A percentile compares a stretch with the other conserved stretches of the same genome.
Conservation (phyloP, 2,329 filamentous ascomycete genomes). For the Arthrobotrys iridis region DNA sequence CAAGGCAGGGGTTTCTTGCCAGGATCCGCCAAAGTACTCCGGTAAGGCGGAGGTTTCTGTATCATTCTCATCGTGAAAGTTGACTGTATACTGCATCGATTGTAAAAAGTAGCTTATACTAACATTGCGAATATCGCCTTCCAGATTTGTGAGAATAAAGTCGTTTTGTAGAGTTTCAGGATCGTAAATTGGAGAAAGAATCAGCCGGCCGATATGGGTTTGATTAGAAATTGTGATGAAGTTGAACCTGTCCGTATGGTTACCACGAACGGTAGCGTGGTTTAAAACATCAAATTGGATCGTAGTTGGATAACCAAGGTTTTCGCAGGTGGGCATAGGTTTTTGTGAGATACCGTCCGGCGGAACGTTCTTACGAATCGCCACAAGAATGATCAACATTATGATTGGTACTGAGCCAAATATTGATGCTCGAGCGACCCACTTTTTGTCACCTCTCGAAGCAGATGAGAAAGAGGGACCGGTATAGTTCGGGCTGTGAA, state of each 20-base stretch:
- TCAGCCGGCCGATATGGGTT: constrained; percentile 11
- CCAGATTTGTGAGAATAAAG: constrained; percentile 19
- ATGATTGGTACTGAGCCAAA: constrained; percentile 39
- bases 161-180: constrained; percentile 33
- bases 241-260: constrained; percentile 24
- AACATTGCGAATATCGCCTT: constrained; percentile 32
- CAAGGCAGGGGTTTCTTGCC: constrained; percentile 31
- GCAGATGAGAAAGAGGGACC: constrained; percentile 43
- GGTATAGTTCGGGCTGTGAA: constrained; percentile 34
- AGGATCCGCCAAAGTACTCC: constrained; percentile 39
- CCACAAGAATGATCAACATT: constrained; percentile 48
- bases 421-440: constrained; percentile 44
- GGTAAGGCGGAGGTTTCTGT: constrained; percentile 1
- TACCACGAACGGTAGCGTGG: constrained; percentile 37
- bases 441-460: constrained; percentile 49
- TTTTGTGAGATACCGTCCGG: not conserved
- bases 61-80: constrained; percentile 35
- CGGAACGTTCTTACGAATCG: constrained; percentile 34
- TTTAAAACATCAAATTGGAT: constrained; percentile 48
- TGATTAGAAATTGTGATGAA: constrained; percentile 29
- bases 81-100: constrained; percentile 43
- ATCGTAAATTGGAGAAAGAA: constrained; percentile 36
- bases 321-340: constrained; percentile 31
- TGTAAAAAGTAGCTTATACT: constrained; percentile 35
- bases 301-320: constrained; percentile 32